Evolutionary conservation across 2,329 filamentous ascomycete species (phyloP).

Genomic region (Talaromyces amestolkiae): DNA sequence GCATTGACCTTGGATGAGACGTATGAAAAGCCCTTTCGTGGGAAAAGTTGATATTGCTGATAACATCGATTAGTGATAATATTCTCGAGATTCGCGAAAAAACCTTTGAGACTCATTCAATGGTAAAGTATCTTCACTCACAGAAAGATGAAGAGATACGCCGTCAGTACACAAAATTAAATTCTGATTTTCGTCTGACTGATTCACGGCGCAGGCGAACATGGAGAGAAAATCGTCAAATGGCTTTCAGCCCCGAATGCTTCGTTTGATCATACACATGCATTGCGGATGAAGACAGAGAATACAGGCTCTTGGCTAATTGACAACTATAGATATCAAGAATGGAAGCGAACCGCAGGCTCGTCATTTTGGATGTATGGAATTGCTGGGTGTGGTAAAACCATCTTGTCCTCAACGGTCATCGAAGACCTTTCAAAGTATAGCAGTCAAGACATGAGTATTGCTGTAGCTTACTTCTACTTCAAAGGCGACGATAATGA

Average conservation of each 20-base stretch:
- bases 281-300: not conserved
- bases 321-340: not conserved
- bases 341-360: not conserved
- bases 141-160: slow-evolving; percentile 9
- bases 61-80: not conserved
- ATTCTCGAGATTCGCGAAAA: slow-evolving; percentile 16
- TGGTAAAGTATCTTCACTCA: slow-evolving; percentile 8
- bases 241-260: slow-evolving; percentile 17
- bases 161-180: not conserved
- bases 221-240: not conserved
- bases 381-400: slow-evolving; percentile 44
- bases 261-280: slow-evolving; percentile 15
- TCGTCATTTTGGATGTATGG: slow-evolving; percentile 44
- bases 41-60: no score
- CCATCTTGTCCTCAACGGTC: slow-evolving; percentile 39
- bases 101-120: slow-evolving; percentile 9
- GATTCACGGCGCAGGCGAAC: not conserved
- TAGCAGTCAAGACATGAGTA: slow-evolving; percentile 26
- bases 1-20: slow-evolving; percentile 13
- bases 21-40: not conserved
- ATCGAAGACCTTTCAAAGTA: slow-evolving; percentile 30
- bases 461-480: slow-evolving; percentile 36
- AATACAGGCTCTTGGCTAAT: slow-evolving; percentile 17
- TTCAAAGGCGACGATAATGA: slow-evolving; percentile 40
- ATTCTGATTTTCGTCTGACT: no score